Conservation (phyloP, 2,329 filamentous ascomycete genomes). For the Aspergillus versicolor region DNA sequence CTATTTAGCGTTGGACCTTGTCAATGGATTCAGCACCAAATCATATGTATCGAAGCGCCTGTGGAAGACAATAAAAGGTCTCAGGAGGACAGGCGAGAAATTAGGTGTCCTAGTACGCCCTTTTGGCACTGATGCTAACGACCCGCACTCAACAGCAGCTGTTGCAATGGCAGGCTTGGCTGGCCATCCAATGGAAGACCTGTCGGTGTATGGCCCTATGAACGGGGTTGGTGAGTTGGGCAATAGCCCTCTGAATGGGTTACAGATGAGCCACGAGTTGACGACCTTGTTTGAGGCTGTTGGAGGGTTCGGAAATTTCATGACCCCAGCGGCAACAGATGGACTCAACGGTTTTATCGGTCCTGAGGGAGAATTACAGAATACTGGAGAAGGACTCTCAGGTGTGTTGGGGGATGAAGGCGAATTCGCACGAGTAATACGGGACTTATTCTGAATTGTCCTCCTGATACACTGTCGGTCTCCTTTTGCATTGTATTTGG, state of each 20-base stretch:
- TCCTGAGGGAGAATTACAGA: slow-evolving; percentile 38
- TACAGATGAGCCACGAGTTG: slow-evolving; percentile 61
- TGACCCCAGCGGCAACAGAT: slow-evolving; percentile 33
- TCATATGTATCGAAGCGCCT: slow-evolving; percentile 62
- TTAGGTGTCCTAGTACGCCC: slow-evolving; percentile 53
- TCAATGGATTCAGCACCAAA: slow-evolving; percentile 61
- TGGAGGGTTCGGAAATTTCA: slow-evolving; percentile 50
- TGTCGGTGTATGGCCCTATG: slow-evolving; percentile 49
- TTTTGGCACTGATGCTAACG: slow-evolving; percentile 43
- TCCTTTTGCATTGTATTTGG: neutral
- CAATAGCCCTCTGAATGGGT: slow-evolving; percentile 57
- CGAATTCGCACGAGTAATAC: slow-evolving; percentile 59
- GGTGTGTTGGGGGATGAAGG: slow-evolving; percentile 56
- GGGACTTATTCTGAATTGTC: slow-evolving; percentile 54
- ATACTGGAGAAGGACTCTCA: slow-evolving; percentile 44
- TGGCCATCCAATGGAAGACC: slow-evolving; percentile 60
- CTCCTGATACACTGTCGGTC: neutral
- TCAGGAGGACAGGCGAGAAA: slow-evolving; percentile 63
- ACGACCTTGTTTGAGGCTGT: slow-evolving; percentile 65
- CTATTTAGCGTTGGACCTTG: slow-evolving; percentile 64
- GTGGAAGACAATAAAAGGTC: slow-evolving; percentile 63
- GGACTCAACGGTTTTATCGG: slow-evolving; percentile 40
- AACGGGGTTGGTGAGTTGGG: slow-evolving; percentile 44
- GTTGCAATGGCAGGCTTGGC: slow-evolving; percentile 66
- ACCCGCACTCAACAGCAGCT: slow-evolving; percentile 61